Conservation (phyloP, 345 rosid genomes). For the Noccaea caerulescens region DNA sequence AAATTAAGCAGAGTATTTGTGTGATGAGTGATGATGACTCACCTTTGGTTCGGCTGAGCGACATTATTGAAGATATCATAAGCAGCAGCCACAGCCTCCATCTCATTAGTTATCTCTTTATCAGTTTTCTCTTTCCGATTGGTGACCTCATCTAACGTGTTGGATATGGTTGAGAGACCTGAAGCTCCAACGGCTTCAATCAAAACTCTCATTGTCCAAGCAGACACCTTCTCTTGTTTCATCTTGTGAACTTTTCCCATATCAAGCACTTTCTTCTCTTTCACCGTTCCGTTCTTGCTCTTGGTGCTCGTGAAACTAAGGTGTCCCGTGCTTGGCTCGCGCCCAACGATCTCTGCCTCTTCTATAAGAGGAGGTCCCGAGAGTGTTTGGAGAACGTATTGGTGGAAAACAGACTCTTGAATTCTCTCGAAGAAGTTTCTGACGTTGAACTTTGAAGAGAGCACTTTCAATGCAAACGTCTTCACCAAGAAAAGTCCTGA, state of each 20-base stretch:
- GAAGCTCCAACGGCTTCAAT: slow-evolving; percentile 72
- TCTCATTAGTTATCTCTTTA: slow-evolving; percentile 73
- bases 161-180: slow-evolving; percentile 71
- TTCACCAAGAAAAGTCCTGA: slow-evolving; percentile 72
- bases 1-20: not conserved
- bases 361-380: slow-evolving; percentile 81
- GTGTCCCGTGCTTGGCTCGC: slow-evolving; percentile 52
- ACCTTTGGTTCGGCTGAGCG: slow-evolving; percentile 53
- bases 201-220: slow-evolving; percentile 92
- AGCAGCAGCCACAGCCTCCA: slow-evolving; percentile 82
- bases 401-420: slow-evolving; percentile 87
- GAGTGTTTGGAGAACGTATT: slow-evolving; percentile 74
- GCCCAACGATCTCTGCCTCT: slow-evolving; percentile 59
- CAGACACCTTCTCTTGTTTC: slow-evolving; percentile 84
- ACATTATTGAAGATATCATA: slow-evolving; percentile 66
- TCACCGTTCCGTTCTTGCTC: slow-evolving; percentile 51
- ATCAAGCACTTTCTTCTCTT: slow-evolving; percentile 66
- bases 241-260: slow-evolving; percentile 74
- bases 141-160: slow-evolving; percentile 54
- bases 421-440: slow-evolving; percentile 82
- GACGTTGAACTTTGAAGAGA: slow-evolving; percentile 86
- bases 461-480: slow-evolving; percentile 68
- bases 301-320: slow-evolving; percentile 59
- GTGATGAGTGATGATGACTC: slow-evolving; percentile 30
- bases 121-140: slow-evolving; percentile 50